These are phyloP conservation scores for Coelastrella sp. DNA, from an alignment of 139 green algal genomes.

Conservation along the genomic window DNA sequence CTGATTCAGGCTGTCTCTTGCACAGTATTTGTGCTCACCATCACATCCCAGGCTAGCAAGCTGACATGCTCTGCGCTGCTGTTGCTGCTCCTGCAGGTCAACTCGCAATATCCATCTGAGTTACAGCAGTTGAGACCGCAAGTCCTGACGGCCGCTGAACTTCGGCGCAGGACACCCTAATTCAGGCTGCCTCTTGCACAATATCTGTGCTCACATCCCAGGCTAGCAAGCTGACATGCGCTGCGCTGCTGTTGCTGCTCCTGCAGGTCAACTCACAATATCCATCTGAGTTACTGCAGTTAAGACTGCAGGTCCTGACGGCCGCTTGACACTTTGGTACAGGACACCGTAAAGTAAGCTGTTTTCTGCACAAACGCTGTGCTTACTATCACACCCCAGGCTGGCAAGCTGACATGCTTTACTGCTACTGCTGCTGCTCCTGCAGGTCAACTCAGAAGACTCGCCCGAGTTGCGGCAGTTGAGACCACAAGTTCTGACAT, in stretches of 20 bases:
- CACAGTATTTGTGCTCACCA: background rate
- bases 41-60: background rate
- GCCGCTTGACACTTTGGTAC: conserved; percentile 51
- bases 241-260: background rate
- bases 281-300: conserved; percentile 15
- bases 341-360: too few relatives aligned
- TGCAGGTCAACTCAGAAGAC: background rate
- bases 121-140: too few relatives aligned
- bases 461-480: conserved; percentile 35
- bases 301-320: conserved; percentile 57
- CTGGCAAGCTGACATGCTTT: too few relatives aligned
- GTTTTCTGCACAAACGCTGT: background rate
- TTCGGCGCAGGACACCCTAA: too few relatives aligned
- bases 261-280: background rate
- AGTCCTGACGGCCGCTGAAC: too few relatives aligned
- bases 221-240: too few relatives aligned
- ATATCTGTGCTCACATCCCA: too few relatives aligned
- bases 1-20: too few relatives aligned
- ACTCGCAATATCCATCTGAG: too few relatives aligned
- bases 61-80: too few relatives aligned
- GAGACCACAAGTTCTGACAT: conserved; percentile 54
- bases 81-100: too few relatives aligned
- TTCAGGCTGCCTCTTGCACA: too few relatives aligned
- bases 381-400: background rate
- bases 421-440: background rate